Evolutionary conservation across 2,329 filamentous ascomycete species (phyloP).

Genomic region (Penicillium sp.): DNA sequence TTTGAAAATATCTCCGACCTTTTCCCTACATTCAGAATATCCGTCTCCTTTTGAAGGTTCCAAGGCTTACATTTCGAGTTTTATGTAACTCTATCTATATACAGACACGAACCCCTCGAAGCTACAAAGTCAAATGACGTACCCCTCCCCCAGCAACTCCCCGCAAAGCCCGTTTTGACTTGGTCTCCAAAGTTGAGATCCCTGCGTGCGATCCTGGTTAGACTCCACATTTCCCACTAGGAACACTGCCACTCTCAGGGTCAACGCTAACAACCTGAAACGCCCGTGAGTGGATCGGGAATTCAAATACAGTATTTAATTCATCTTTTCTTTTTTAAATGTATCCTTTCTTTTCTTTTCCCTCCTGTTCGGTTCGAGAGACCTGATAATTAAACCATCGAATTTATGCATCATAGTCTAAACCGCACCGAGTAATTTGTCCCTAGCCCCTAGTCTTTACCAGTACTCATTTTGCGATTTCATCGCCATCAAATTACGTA

Average conservation of each 20-base stretch:
- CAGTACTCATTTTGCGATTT: background rate
- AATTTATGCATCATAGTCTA: background rate
- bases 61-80: background rate
- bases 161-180: slow-evolving; percentile 31
- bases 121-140: slow-evolving; percentile 18
- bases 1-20: background rate
- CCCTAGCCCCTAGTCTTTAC: background rate
- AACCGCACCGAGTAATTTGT: background rate
- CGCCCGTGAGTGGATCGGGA: slow-evolving; percentile 17
- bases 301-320: background rate
- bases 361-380: slow-evolving; percentile 3
- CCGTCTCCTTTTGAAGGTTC: background rate
- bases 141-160: slow-evolving; percentile 13
- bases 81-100: background rate
- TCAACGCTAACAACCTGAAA: slow-evolving; percentile 37
- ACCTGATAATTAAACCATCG: background rate
- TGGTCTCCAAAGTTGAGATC: slow-evolving; percentile 21
- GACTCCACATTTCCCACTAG: slow-evolving; percentile 23
- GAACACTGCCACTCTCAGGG: slow-evolving; percentile 34
- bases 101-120: background rate
- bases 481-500: background rate
- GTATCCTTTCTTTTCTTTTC: background rate
- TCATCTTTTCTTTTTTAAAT: background rate
- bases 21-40: background rate
- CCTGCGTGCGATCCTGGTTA: slow-evolving; percentile 35